Evolutionary conservation across 192 early-diverging fungal genomes (phyloP), one percentile per base, ranked within the genome.

Genomic region (Podila verticillata): DNA sequence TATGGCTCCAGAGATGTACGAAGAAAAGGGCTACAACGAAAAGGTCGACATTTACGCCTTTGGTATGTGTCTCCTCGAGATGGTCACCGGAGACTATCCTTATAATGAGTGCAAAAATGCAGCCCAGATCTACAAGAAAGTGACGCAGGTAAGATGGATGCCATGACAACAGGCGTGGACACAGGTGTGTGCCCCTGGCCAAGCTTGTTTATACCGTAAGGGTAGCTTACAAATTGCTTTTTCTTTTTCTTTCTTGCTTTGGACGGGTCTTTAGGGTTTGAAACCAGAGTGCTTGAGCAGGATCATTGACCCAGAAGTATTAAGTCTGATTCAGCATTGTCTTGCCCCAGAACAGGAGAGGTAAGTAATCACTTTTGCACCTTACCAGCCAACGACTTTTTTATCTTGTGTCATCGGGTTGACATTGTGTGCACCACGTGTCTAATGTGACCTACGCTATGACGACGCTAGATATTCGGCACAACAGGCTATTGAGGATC

Each of bases 1-100:
- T 63, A 93, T 94, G 92, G 92, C 92, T 19, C 92, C 93, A 32
- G 93, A 94, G 84, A 92, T 94, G 91, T 95, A 95, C 70, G 93
- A 95, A 48, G 93, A 95, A 82, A 87, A 89, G 67, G 91, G 92
- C 9, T 95, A 95, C 78, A 93, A 79, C 83, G 93, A 95, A 73
- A 94, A 93, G 62, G 92, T 94, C 4, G 93, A 95, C 58, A 93
- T 95, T 57, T 95, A 95, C 80, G 93, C 93, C 15, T 95, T 95
- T 83, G 93, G 93, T 10, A 93, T 95, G 92, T 92, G 93, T 51
- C 74, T 95, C 6, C 68, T 95, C 20, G 93, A 95, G 78, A 94
- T 95, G 93, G 92, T 92, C 28, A 95, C 93, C 19, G 92, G 92
- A 47, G 92, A 95, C 85, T 95, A 95, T 59, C 93, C 93, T 22